phyloP scores from a whole-genome alignment of 1,284 basidiomycete genomes.

The Cutaneotrichosporon sp. region DNA sequence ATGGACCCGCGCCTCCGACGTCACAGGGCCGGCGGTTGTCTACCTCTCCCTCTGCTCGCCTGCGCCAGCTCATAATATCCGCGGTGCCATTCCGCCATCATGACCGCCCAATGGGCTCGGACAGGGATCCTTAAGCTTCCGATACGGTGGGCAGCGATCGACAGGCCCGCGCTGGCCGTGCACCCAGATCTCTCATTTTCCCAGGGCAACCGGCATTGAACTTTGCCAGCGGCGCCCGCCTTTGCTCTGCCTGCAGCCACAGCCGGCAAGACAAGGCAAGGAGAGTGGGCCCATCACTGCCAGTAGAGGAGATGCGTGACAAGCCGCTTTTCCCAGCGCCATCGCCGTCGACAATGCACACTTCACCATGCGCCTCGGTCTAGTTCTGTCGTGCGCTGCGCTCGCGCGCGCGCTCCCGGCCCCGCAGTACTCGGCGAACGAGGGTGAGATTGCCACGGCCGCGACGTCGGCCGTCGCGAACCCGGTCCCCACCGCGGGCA shows the following conservation, averaged over 20 bases:
- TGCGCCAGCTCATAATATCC: too few species aligned
- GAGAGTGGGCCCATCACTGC: too few species aligned
- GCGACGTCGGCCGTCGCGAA: neutral
- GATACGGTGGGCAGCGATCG: constrained; percentile 1
- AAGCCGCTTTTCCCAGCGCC: neutral
- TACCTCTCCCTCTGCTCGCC: too few species aligned
- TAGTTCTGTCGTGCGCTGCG: neutral
- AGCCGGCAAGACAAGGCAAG: too few species aligned
- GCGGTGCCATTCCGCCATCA: too few species aligned
- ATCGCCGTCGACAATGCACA: neutral
- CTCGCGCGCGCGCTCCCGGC: neutral
- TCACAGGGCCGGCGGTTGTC: too few species aligned
- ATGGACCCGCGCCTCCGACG: too few species aligned
- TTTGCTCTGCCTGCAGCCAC: neutral
- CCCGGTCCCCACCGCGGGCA: neutral
- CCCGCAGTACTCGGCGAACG: neutral
- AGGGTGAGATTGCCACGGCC: neutral
- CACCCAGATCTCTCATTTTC: too few species aligned
- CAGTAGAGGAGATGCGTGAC: too few species aligned
- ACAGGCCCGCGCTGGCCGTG: neutral
- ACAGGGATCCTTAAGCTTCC: neutral
- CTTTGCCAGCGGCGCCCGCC: too few species aligned
- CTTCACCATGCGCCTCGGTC: neutral
- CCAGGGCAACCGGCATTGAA: too few species aligned
- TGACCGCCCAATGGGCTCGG: too few species aligned